Evolutionary conservation across 352 stramenopile species (phyloP).

Genomic region (Globisporangium emineosum): DNA sequence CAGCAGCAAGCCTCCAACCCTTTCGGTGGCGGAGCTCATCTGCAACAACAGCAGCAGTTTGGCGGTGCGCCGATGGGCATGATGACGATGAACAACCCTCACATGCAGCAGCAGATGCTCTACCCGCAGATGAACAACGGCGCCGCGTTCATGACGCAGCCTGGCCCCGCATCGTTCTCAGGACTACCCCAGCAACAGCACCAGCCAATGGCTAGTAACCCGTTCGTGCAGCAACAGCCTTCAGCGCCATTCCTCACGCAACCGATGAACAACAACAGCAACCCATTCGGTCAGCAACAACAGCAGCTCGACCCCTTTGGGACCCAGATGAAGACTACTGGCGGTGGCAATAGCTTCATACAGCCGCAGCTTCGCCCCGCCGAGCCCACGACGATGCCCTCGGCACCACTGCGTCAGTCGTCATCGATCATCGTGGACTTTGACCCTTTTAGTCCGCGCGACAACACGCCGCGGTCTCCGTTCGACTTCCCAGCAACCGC

Average conservation of each 20-base stretch:
- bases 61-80: no score
- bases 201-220: slow-evolving; percentile 14
- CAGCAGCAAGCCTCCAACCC: slow-evolving; percentile 31
- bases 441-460: slow-evolving; percentile 65
- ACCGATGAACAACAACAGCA: slow-evolving; percentile 57
- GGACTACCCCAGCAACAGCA: slow-evolving; percentile 26
- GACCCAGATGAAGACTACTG: slow-evolving; percentile 21
- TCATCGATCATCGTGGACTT: slow-evolving; percentile 64
- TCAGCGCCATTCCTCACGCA: slow-evolving; percentile 41
- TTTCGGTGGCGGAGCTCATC: slow-evolving; percentile 29
- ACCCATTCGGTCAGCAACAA: slow-evolving; percentile 17
- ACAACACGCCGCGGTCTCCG: slow-evolving; percentile 42
- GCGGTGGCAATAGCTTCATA: slow-evolving; percentile 1
- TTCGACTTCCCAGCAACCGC: slow-evolving; percentile 34
- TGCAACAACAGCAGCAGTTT: slow-evolving; percentile 17
- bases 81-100: slow-evolving; percentile 27
- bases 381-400: slow-evolving; percentile 28
- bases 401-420: slow-evolving; percentile 26
- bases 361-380: slow-evolving; percentile 20
- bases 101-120: slow-evolving; percentile 26
- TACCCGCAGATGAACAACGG: slow-evolving; percentile 27
- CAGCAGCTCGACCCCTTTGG: slow-evolving; percentile 50
- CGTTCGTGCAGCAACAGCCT: slow-evolving; percentile 31
- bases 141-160: slow-evolving; percentile 67
- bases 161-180: slow-evolving; percentile 37